phyloP scores from a whole-genome alignment of 805 yeast genomes.

The Metschnikowia koreensis region DNA sequence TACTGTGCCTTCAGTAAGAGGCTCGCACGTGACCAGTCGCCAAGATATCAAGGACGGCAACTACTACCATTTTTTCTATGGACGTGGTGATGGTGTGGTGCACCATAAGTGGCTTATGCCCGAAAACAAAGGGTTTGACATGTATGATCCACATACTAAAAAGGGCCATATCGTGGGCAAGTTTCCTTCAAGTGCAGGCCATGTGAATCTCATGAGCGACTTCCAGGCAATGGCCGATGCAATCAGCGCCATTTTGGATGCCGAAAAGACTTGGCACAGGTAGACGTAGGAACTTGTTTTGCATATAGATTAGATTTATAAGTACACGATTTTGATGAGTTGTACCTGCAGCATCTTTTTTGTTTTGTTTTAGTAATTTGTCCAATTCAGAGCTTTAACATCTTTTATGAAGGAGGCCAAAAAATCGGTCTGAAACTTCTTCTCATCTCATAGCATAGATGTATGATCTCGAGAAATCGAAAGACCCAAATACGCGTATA shows the following conservation, averaged over 20 bases:
- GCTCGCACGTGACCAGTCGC: constrained; percentile 60
- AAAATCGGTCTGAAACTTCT: too few relatives aligned
- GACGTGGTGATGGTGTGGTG: constrained; percentile 93
- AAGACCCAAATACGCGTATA: too few relatives aligned
- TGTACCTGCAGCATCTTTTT: too few relatives aligned
- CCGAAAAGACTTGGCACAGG: constrained; percentile 44
- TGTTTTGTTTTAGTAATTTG: too few relatives aligned
- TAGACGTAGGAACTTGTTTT: neutral
- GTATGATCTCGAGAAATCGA: too few relatives aligned
- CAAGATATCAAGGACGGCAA: constrained; percentile 69
- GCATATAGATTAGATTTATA: too few relatives aligned
- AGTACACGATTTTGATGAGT: too few relatives aligned
- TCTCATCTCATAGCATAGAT: too few relatives aligned
- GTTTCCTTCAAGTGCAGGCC: constrained; percentile 65
- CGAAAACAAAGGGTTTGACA: constrained; percentile 58
- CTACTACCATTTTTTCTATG: constrained; percentile 75
- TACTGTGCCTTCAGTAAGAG: constrained; percentile 80
- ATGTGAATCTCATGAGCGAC: constrained; percentile 78
- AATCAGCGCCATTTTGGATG: constrained; percentile 57
- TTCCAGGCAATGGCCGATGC: constrained; percentile 70
- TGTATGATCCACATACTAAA: constrained; percentile 29
- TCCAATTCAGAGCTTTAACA: too few relatives aligned
- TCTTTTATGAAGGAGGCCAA: too few relatives aligned
- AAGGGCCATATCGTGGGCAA: constrained; percentile 62
- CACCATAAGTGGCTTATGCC: constrained; percentile 84